Base-by-base conservation (phyloP, 1,284 basidiomycete species). In the Tremellales sp. region DNA sequence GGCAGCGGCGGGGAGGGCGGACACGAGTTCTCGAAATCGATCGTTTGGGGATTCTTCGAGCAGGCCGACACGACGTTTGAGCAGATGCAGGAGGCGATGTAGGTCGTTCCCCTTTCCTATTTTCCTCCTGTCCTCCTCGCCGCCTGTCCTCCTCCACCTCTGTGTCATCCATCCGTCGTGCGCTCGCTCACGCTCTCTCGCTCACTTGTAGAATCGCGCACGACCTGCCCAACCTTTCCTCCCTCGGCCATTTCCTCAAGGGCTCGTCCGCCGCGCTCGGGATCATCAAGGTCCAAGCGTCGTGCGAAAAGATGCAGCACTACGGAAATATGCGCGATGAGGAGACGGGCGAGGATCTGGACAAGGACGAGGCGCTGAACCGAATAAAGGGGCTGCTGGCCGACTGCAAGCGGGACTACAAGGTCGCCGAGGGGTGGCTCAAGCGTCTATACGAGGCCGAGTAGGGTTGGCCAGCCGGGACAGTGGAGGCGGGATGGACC, bases 231-330 rank as follows among this genome's bases (percentile, higher is more conserved):
- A 73, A 81, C 56, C 79, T 95, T 13, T 85, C 86, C 4, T 76
- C 77, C 14, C 77, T 88, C 10, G 92, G 91, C 0, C 92, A 97
- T 72, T 97, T 89, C 72, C 81, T 97, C 66, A 97, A 95, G 71
- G 92, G 91, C 40, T 93, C 90, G 2, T 92, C 88, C 26, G 91
- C 91, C 13, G 88, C 92, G 1, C 79, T 95, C 35, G 91, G 91
- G 29, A 81, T 92, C 33, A 76, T 77, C 55, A 82, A 81, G 60
- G 89, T 97, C 46, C 83, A 89, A 66, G 78, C 76, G 24, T 82
- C 84, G 37, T 94, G 91, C 74, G 89, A 90, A 71, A 80, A 81
- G 72, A 92, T 94, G 68, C 91, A 94, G 72, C 82, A 92, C 71
- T 84, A 86, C 63, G 90, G 90, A 42, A 78, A 75, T 48, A 53